Base-by-base conservation (phyloP, 169 alveolate species). In the Theileria orientalis region DNA sequence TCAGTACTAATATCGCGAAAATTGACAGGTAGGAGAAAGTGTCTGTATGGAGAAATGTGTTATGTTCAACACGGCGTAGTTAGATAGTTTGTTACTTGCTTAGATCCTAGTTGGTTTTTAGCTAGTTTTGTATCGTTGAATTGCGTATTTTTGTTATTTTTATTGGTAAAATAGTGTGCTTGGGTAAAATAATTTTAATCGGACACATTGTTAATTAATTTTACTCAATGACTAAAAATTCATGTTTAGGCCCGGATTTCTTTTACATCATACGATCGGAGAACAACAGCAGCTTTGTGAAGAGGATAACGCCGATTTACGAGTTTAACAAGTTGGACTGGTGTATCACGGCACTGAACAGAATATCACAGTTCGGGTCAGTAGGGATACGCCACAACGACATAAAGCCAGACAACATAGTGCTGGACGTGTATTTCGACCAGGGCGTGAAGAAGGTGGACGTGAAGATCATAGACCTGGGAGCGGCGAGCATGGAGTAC, bases 311-410 rank as follows among this genome's bases (percentile, higher is more conserved):
- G 27, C 91, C 87, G n/a, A 85, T 85, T n/a, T 91, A 91, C 63
- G 95, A 91, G 76, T 84, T 90, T 56, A 92, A 91, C 77, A 91
- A 91, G 70, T 77, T 91, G 78, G 92, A 90, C 52, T 91, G 95
- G 95, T 91, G 95, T 56, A 84, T 88, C 30, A 74, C 92, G 23
- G 95, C 95, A 29, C 52, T 91, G 78, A 89, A 91, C 33, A 84
- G 95, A 35, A 85, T 91, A 27, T 90, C 95, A 16, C 95, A 91
- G 72, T 77, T 83, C 64, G 84, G 88, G 9, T 79, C 87, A 47
- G 56, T 91, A 27, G 95, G 95, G 13, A 91, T 91, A 32, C 82
- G 95, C 23, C 95, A 91, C 83, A 91, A 91, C 69, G 95, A 91
- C 71, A 87, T 91, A 5, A 91, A 91, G 77, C 95, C 95, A 8